Evolutionary conservation across 495 filamentous ascomycete genomes (phyloP), one percentile per base, ranked within the genome.

Genomic region (Cercophora samala): DNA sequence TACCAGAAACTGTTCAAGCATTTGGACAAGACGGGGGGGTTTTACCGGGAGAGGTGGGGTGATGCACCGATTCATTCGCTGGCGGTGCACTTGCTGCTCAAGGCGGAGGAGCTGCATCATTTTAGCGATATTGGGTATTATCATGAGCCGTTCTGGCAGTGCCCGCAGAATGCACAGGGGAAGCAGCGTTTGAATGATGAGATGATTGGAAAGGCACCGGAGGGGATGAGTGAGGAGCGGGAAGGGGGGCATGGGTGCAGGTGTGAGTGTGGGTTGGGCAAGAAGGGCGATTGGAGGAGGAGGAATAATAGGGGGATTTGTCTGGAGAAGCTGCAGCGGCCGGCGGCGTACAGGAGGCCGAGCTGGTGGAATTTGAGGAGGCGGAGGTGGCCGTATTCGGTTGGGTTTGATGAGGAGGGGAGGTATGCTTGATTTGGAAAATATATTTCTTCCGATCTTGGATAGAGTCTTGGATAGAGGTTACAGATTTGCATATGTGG

Each of bases 21-120:
- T 52, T 73, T 86, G n/a, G 84, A 86, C 42, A 65, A 70, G 26
- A 71, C 75, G 1, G 83, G 84, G 3, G 84, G 84, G 6, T 86
- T 85, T 65, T 86, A 84, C 70, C 78, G 78, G 63, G 84, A 86
- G 73, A 73, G 84, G 65, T 87, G 82, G 85, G 84, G 84, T 15
- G 84, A 86, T 62, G 84, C 84, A 0, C 77, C 84, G 15, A 80
- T 86, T 11, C 84, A 86, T 66, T 79, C 79, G 9, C 74, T 86
- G 9, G 84, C 84, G 9, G 76, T 83, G 53, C 79, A 78, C 32
- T 75, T 86, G 74, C 79, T 86, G 25, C 77, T 83, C 42, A 67
- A 77, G 18, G 77, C 82, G 26, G 76, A 80, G n/a, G 75, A 79
- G 60, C 75, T 86, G 3, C 84, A 86, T 64, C 84, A 85, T 60